Percentiles rank a stretch among this genome's conserved stretches.
phyloP scores from a whole-genome alignment of 2,329 filamentous ascomycete species.

The Zalaria sp. region DNA sequence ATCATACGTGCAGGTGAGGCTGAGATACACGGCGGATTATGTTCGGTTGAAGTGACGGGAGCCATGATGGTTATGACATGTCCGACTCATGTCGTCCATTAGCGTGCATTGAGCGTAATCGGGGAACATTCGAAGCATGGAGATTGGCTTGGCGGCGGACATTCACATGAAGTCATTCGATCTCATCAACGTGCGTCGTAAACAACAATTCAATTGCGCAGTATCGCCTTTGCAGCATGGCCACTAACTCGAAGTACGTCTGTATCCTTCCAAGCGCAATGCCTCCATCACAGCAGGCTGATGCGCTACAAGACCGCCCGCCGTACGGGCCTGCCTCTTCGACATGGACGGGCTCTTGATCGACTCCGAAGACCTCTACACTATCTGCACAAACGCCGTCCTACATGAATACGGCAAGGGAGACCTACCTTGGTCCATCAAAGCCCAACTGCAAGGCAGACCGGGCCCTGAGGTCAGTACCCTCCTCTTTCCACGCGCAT shows the following conservation, averaged over 20 bases:
- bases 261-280: background rate
- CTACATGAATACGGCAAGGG: conserved; percentile 62
- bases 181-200: too few species aligned
- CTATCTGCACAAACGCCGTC: conserved; percentile 66
- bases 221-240: background rate
- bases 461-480: conserved; percentile 38
- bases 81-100: too few species aligned
- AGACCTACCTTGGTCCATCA: conserved; percentile 79
- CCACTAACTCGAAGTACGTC: background rate
- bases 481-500: too few species aligned
- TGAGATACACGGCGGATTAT: too few species aligned
- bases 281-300: background rate
- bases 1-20: too few species aligned
- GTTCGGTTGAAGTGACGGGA: too few species aligned
- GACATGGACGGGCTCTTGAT: conserved; percentile 98
- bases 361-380: conserved; percentile 86
- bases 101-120: too few species aligned
- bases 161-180: background rate
- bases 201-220: background rate
- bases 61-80: too few species aligned
- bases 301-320: conserved; percentile 46
- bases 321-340: conserved; percentile 83
- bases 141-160: background rate
- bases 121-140: too few species aligned
- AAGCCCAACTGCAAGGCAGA: conserved; percentile 68